Evolutionary conservation across 2,329 filamentous ascomycete genomes (phyloP).

Genomic region (Trichoderma simmonsii): DNA sequence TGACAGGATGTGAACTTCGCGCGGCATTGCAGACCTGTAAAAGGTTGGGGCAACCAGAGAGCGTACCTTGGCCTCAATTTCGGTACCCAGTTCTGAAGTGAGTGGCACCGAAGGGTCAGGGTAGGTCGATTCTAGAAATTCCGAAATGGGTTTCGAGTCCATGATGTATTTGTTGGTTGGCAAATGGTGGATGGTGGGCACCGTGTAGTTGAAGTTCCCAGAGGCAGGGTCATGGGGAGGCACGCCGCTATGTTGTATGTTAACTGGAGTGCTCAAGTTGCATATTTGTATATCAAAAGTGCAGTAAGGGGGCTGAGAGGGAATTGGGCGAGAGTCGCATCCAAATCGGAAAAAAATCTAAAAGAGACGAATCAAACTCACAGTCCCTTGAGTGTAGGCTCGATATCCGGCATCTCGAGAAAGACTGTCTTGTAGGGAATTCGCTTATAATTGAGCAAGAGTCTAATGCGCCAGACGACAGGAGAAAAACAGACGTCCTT

Average conservation of each 20-base stretch:
- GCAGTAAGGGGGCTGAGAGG: too few species aligned
- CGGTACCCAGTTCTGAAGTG: not conserved
- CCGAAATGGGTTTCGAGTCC: not conserved
- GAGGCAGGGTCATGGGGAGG: not conserved
- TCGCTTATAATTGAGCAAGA: constrained; percentile 7
- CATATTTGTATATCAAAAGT: not conserved
- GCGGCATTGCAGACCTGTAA: not conserved
- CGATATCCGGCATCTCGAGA: constrained; percentile 9
- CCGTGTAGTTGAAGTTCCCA: not conserved
- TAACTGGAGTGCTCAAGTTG: not conserved
- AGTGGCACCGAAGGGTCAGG: not conserved
- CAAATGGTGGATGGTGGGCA: constrained; percentile 1
- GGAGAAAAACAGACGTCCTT: constrained; percentile 8
- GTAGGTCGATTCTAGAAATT: constrained; percentile 1
- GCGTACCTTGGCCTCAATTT: not conserved
- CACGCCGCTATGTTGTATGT: not conserved
- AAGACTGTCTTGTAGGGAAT: constrained; percentile 1
- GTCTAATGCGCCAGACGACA: constrained; percentile 3
- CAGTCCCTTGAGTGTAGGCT: constrained; percentile 2
- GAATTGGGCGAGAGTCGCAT: too few species aligned
- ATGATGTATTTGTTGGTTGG: constrained; percentile 1
- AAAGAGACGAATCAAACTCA: not conserved
- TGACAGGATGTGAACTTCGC: not conserved
- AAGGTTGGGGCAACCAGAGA: not conserved
- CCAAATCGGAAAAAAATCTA: too few species aligned